Percentiles rank a stretch among this genome's conserved stretches.
Conservation (phyloP, 2,329 filamentous ascomycete species). For the Tolypocladium paradoxum region DNA sequence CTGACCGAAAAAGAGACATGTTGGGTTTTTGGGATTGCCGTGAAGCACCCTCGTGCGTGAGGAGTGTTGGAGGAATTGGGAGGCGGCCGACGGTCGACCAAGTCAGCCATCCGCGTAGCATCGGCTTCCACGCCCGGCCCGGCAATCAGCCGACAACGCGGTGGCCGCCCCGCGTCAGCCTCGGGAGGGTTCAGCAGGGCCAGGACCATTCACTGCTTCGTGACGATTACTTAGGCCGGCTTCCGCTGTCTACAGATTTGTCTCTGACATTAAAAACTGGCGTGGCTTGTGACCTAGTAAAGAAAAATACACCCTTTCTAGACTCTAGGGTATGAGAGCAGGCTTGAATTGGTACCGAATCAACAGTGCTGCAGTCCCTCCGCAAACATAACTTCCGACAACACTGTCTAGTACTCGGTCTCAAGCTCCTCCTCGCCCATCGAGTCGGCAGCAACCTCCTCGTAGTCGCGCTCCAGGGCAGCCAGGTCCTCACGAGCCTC, state of each 20-base stretch:
- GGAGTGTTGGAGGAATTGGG: conserved; percentile 1
- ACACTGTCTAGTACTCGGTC: conserved; percentile 69
- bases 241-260: conserved; percentile 18
- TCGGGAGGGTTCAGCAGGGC: background rate
- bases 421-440: conserved; percentile 78
- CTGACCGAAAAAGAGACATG: conserved; percentile 26
- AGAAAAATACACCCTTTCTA: conserved; percentile 25
- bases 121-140: conserved; percentile 14
- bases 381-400: conserved; percentile 4
- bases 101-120: conserved; percentile 14
- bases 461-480: conserved; percentile 95
- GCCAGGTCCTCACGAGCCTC: conserved; percentile 98
- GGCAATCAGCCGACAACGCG: conserved; percentile 5
- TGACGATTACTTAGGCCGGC: background rate
- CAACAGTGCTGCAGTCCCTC: conserved; percentile 8
- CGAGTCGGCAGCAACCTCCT: conserved; percentile 94
- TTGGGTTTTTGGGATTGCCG: conserved; percentile 1
- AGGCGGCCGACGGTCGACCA: background rate
- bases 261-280: conserved; percentile 25
- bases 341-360: conserved; percentile 12
- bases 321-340: conserved; percentile 16
- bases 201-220: background rate
- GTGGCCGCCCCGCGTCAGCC: background rate
- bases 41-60: conserved; percentile 3
- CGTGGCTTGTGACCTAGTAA: conserved; percentile 25